Base-by-base conservation (phyloP, 768 basidiomycete species). In the Auricularia sp. region DNA sequence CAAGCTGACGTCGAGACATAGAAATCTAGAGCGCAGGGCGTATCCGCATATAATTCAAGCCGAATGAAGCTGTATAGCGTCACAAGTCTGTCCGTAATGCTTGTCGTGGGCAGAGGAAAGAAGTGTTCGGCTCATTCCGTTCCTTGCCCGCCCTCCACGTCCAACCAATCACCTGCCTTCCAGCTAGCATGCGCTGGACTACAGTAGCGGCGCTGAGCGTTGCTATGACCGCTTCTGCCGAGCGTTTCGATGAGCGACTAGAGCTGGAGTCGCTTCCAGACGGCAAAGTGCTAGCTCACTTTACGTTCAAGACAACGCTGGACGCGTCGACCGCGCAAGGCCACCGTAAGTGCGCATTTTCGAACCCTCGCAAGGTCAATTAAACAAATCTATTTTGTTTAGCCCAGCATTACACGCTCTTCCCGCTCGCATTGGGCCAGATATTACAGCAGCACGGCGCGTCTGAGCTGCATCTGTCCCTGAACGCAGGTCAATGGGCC, bases 401-500 rank as follows among this genome's bases (percentile, higher is more conserved):
- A 92, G 90, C 85, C 53, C 91, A 91, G 73, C 93, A 97, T 70
- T 93, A 93, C 68, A 86, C 83, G 3, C 73, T 97, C 14, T 92
- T 97, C 66, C 94, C 96, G 0, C 82, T 96, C 16, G 81, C 88
- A 2, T 79, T 98, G 18, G 90, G 94, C 3, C 89, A 96, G 71
- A 87, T 98, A 43, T 79, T 98, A 21, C 85, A 87, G 64, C 84
- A 89, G 73, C 90, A 95, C 72, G 85, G 87, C 1, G 85, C 96
- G 29, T 87, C 92, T 0, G 92, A 96, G 68, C 80, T 98, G 23
- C 91, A 95, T 70, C 83, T 98, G 6, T 87, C 88, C 10, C 80
- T 98, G 44, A 96, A 95, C 63, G 87, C 94, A 12, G 96, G 96
- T 23, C 88, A 87, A 69, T 98, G 96, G 96, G 82, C 90, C 71